These are phyloP conservation scores for Venturia aucupariae DNA, from an alignment of 2,329 filamentous ascomycete species.

Conservation along the genomic window DNA sequence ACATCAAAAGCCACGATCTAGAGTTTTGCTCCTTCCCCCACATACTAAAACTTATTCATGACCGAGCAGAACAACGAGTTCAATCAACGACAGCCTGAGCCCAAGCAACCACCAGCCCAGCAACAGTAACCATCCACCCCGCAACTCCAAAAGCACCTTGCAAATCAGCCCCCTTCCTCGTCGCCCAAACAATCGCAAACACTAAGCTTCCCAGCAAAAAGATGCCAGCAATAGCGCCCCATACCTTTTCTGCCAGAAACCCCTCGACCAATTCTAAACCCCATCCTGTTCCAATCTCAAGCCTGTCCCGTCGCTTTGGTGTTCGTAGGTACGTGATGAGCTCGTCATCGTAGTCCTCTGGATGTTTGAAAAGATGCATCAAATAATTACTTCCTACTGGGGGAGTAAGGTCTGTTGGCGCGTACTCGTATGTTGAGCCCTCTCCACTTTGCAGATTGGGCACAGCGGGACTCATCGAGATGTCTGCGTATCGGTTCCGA, in stretches of 20 bases:
- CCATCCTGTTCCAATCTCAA: conserved; percentile 30
- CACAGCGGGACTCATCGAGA: conserved; percentile 22
- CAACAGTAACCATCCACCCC: conserved; percentile 28
- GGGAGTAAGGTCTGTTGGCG: conserved; percentile 29
- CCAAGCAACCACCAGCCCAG: conserved; percentile 25
- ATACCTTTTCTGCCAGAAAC: conserved; percentile 28
- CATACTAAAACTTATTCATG: too few species aligned
- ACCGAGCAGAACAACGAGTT: background rate
- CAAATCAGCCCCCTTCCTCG: conserved; percentile 24
- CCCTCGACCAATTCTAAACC: conserved; percentile 32
- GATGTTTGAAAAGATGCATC: conserved; percentile 31
- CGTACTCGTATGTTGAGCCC: conserved; percentile 27
- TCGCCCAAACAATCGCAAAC: conserved; percentile 28
- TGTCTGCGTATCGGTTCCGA: conserved; percentile 32
- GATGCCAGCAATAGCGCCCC: conserved; percentile 23
- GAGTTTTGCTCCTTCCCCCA: too few species aligned
- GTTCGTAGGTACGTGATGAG: conserved; percentile 28
- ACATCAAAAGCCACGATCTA: too few species aligned
- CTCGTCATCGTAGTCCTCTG: conserved; percentile 31
- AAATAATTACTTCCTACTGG: conserved; percentile 31
- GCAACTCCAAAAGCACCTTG: conserved; percentile 34
- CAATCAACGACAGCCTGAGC: conserved; percentile 26
- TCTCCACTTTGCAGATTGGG: conserved; percentile 20
- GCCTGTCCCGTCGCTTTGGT: conserved; percentile 25
- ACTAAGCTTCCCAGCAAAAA: conserved; percentile 26